Base-by-base conservation (phyloP, 1,284 basidiomycete genomes). In the Phellopilus nigrolimitatus region DNA sequence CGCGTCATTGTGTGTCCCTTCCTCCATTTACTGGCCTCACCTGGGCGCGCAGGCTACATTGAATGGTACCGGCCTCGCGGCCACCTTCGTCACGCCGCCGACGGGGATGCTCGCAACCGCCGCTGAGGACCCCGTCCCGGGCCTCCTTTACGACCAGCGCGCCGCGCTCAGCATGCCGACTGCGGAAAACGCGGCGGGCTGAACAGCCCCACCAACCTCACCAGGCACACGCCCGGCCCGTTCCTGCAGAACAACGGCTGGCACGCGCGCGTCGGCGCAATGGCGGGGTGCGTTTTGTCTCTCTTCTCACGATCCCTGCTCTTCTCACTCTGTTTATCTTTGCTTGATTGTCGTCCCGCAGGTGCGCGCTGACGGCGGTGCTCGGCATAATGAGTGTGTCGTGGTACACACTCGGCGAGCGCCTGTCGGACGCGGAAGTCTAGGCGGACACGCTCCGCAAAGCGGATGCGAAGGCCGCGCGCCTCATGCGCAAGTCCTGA, bases 61-160 rank as follows among this genome's bases (percentile, higher is more conserved):
- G 84, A 88, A 66, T 89, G 88, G 88, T 89, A 92, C 74, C 42
- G 91, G 91, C 4, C 77, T 95, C 22, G 91, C 90, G 0, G 72
- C 91, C 50, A 76, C 80, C 56, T 74, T 95, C 60, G 69, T 94
- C 62, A 85, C 88, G 62, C 88, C 91, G 5, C 89, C 91, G 0
- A 85, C 90, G 62, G 61, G 77, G 54, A 71, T 69, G 43, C 62
- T 62, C 3, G 61, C 54, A 9, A 50, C 59, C 10, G 51, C 63
- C 47, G 61, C 47, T 52, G 38, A n/a, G n/a, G n/a, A 66, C 41
- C 52, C 56, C 9, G 63, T 82, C 13, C 88, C 88, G 0, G 68
- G 73, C 17, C 67, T 61, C 25, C 57, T 90, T 59, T 70, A 69
- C 55, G 80, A 91, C 57, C 88, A 97, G 57, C 98, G 95, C 67